phyloP scores from a whole-genome alignment of 176 grass and related monocot genomes.

The Zoysia japonica region DNA sequence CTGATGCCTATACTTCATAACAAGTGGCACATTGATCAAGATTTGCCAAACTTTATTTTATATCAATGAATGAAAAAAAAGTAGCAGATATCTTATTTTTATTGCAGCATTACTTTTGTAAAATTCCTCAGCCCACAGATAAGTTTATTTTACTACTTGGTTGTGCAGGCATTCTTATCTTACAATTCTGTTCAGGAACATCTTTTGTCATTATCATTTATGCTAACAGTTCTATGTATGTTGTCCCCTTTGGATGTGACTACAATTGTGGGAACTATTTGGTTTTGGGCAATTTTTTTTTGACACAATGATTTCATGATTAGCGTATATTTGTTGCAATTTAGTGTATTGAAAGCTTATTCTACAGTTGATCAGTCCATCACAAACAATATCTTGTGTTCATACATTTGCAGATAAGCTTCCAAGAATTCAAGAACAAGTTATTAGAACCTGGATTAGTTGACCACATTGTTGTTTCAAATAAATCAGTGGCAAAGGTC shows the following conservation, averaged over 20 bases:
- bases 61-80: not conserved
- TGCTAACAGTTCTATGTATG: not conserved
- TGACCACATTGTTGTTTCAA: slow-evolving; percentile 84
- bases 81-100: not conserved
- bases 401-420: slow-evolving; percentile 77
- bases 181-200: not conserved
- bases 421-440: slow-evolving; percentile 99
- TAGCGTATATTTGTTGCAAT: not conserved
- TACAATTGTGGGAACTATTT: not conserved
- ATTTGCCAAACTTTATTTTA: not conserved
- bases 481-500: slow-evolving; percentile 98
- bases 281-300: not conserved
- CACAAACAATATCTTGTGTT: not conserved
- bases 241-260: slow-evolving; percentile 2
- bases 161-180: not conserved
- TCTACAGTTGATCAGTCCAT: slow-evolving; percentile 20
- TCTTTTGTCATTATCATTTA: not conserved
- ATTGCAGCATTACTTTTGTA: not conserved
- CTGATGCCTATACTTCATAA: not conserved
- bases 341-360: not conserved
- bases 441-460: slow-evolving; percentile 90
- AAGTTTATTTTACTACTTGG: not conserved
- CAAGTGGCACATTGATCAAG: not conserved
- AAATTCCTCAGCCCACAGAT: not conserved
- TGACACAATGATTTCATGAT: not conserved